Percentiles rank a stretch among this genome's conserved stretches.
These are phyloP conservation scores for Claviceps pazoutovae DNA, from an alignment of 2,329 filamentous ascomycete species.

Conservation along the genomic window DNA sequence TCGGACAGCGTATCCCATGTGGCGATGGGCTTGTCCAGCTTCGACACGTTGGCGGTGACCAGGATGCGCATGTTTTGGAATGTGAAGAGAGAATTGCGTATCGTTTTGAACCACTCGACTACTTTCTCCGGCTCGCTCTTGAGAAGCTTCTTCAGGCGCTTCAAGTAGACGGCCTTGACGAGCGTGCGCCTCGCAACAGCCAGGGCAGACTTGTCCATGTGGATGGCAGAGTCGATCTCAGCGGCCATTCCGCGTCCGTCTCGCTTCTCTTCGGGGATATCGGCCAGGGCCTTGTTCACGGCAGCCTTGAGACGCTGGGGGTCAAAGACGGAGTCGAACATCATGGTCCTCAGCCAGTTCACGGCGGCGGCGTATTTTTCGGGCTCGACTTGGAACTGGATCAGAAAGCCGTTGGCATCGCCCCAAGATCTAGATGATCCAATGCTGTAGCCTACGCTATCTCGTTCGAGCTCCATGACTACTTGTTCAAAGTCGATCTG, in stretches of 20 bases:
- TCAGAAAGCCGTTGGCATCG: conserved; percentile 67
- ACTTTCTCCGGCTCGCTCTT: conserved; percentile 63
- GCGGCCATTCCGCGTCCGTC: conserved; percentile 57
- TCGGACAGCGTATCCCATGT: conserved; percentile 52
- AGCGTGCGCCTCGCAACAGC: conserved; percentile 67
- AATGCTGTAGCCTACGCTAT: conserved; percentile 75
- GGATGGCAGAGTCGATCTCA: conserved; percentile 62
- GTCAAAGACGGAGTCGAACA: conserved; percentile 84
- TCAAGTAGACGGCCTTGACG: conserved; percentile 77
- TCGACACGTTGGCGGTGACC: conserved; percentile 66
- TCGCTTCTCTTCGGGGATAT: conserved; percentile 84
- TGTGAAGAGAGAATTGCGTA: conserved; percentile 63
- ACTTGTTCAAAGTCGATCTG: conserved; percentile 81
- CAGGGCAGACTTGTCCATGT: conserved; percentile 64
- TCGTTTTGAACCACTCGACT: conserved; percentile 60
- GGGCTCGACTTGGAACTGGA: conserved; percentile 75
- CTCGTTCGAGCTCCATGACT: conserved; percentile 77
- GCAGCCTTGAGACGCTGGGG: conserved; percentile 47
- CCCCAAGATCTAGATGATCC: conserved; percentile 53
- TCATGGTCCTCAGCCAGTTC: conserved; percentile 70
- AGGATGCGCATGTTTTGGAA: conserved; percentile 77
- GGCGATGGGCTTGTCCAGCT: conserved; percentile 59
- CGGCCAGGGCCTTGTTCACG: conserved; percentile 71
- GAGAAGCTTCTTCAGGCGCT: conserved; percentile 69
- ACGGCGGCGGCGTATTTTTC: conserved; percentile 77